These are phyloP conservation scores for Aspergillus haitiensis DNA, from an alignment of 495 filamentous ascomycete species.

Conservation along the genomic window DNA sequence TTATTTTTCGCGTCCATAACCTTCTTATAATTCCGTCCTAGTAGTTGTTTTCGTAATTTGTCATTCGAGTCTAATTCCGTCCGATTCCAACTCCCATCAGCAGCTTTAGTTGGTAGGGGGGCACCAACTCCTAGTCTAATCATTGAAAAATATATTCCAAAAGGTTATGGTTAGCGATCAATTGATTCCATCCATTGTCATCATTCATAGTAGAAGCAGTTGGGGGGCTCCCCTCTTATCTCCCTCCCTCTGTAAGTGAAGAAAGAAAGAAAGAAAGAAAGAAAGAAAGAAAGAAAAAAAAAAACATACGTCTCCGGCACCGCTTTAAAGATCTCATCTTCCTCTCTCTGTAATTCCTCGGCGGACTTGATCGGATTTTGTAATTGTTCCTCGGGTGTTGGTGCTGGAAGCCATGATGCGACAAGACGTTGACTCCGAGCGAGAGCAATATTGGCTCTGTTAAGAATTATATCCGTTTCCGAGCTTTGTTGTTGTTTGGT, in stretches of 20 bases:
- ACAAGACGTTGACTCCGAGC: constrained; percentile 53
- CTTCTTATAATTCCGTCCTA: constrained; percentile 49
- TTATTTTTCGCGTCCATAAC: constrained; percentile 33
- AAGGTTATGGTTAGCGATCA: not conserved
- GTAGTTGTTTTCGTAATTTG: constrained; percentile 48
- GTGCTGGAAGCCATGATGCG: constrained; percentile 52
- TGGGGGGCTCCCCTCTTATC: no score
- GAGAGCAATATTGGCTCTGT: constrained; percentile 50
- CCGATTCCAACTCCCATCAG: constrained; percentile 42
- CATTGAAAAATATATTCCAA: not conserved
- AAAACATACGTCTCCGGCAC: constrained; percentile 52
- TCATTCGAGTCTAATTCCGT: constrained; percentile 45
- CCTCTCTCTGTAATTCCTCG: constrained; percentile 46
- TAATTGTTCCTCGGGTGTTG: constrained; percentile 41
- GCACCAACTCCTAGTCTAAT: constrained; percentile 51
- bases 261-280: not conserved
- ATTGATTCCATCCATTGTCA: not conserved
- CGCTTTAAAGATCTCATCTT: constrained; percentile 53
- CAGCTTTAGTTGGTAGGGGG: constrained; percentile 42
- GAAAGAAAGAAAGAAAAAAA: not conserved
- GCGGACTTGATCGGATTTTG: constrained; percentile 42
- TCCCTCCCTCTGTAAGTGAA: not conserved
- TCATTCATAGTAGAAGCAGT: not conserved
- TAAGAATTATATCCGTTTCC: constrained; percentile 51
- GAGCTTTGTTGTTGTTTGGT: constrained; percentile 23